Evolutionary conservation across 495 filamentous ascomycete genomes (phyloP).

Genomic region (Staphylotrichum longicolle): DNA sequence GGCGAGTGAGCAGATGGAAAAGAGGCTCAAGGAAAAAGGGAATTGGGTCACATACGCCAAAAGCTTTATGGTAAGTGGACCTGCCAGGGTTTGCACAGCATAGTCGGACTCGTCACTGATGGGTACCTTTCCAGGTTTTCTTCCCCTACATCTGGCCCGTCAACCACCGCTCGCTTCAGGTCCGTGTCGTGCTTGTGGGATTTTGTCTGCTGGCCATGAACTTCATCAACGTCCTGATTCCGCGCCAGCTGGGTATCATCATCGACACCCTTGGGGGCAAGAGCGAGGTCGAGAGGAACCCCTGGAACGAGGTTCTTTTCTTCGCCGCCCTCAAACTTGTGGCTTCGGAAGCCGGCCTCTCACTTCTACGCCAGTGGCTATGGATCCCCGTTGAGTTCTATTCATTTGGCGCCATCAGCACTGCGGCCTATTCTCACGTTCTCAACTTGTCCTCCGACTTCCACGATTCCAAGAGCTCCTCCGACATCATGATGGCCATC

Average conservation of each 20-base stretch:
- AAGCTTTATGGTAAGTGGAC: slow-evolving; percentile 52
- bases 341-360: slow-evolving; percentile 56
- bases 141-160: slow-evolving; percentile 66
- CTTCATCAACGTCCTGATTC: slow-evolving; percentile 61
- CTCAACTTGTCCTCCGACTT: slow-evolving; percentile 79
- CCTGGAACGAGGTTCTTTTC: slow-evolving; percentile 55
- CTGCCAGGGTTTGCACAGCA: not conserved
- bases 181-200: slow-evolving; percentile 55
- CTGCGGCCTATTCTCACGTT: slow-evolving; percentile 68
- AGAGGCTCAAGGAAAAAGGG: slow-evolving; percentile 58
- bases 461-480: slow-evolving; percentile 70
- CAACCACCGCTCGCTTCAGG: slow-evolving; percentile 53
- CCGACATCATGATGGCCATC: slow-evolving; percentile 66
- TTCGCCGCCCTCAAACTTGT: slow-evolving; percentile 56
- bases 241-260: slow-evolving; percentile 64
- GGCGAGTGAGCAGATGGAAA: slow-evolving; percentile 52
- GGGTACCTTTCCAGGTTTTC: slow-evolving; percentile 47
- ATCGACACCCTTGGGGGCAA: slow-evolving; percentile 51
- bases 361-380: slow-evolving; percentile 54
- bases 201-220: slow-evolving; percentile 61
- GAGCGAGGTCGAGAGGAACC: slow-evolving; percentile 36
- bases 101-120: slow-evolving; percentile 4
- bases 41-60: slow-evolving; percentile 65
- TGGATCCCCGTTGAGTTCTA: slow-evolving; percentile 68
- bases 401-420: slow-evolving; percentile 58